Conservation (phyloP, 1,139 yeast genomes). For the Suhomyces anneliseae region DNA sequence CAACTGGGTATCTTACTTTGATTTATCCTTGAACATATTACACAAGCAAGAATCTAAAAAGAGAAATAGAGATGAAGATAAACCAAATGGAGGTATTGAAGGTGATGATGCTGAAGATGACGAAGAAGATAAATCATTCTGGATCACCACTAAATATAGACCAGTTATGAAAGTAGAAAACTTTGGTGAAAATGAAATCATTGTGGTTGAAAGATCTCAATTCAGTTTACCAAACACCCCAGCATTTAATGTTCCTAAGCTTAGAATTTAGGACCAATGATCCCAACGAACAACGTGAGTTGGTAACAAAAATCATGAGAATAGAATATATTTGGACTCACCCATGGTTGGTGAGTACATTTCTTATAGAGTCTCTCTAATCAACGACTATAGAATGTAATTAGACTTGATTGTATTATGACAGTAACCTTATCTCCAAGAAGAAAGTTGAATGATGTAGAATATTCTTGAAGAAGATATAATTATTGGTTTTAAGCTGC, state of each 20-base stretch:
- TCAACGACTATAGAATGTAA: too few species aligned
- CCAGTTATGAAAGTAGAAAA: conserved; percentile 66
- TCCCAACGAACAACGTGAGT: too few species aligned
- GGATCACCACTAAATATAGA: conserved; percentile 75
- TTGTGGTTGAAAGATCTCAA: conserved; percentile 77
- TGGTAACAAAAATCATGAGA: too few species aligned
- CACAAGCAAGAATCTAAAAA: conserved; percentile 40
- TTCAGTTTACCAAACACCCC: conserved; percentile 63
- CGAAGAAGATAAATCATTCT: conserved; percentile 50
- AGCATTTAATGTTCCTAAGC: conserved; percentile 74
- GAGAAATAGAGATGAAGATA: conserved; percentile 62
- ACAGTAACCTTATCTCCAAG: too few species aligned
- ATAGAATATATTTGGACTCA: too few species aligned
- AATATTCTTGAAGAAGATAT: too few species aligned
- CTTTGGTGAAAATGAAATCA: conserved; percentile 57
- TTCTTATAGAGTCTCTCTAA: too few species aligned
- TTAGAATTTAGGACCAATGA: conserved; percentile 42
- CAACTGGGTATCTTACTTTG: conserved; percentile 79
- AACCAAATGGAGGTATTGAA: conserved; percentile 27
- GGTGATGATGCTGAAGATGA: conserved; percentile 14
- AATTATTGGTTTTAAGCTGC: too few species aligned
- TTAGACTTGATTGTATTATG: too few species aligned
- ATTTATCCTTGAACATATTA: conserved; percentile 56
- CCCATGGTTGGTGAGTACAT: too few species aligned
- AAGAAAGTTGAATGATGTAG: too few species aligned